A percentile compares a stretch with the other conserved stretches of the same genome.
Evolutionary conservation across 2,329 filamentous ascomycete species (phyloP).

Genomic region (Stylonectria norvegica): DNA sequence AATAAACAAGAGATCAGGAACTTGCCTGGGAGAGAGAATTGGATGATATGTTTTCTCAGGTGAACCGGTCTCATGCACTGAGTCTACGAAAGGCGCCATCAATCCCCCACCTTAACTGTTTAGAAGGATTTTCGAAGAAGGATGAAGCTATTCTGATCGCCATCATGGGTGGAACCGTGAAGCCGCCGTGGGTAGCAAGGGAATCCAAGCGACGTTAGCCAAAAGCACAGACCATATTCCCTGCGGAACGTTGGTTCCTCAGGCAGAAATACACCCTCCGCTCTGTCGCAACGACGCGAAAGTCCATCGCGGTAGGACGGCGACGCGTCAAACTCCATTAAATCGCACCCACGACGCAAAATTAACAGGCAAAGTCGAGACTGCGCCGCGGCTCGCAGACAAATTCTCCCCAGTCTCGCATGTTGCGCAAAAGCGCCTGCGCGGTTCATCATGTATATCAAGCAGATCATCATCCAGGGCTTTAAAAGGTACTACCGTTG

Average conservation of each 20-base stretch:
- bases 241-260: conserved; percentile 13
- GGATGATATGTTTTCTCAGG: too few species aligned
- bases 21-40: too few species aligned
- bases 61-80: too few species aligned
- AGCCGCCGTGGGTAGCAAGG: too few species aligned
- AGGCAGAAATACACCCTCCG: conserved; percentile 22
- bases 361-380: conserved; percentile 19
- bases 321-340: conserved; percentile 29
- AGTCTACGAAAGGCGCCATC: too few species aligned
- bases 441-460: conserved; percentile 80
- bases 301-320: conserved; percentile 25
- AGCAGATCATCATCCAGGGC: conserved; percentile 99
- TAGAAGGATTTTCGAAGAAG: too few species aligned
- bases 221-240: too few species aligned
- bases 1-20: too few species aligned
- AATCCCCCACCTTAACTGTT: too few species aligned
- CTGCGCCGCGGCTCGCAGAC: conserved; percentile 23
- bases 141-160: conserved; percentile 14
- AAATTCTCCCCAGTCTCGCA: conserved; percentile 26
- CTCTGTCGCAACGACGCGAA: conserved; percentile 26
- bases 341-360: conserved; percentile 21
- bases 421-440: conserved; percentile 39
- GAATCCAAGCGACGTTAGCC: too few species aligned
- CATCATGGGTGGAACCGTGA: conserved; percentile 12
- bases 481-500: conserved; percentile 78